phyloP scores from a whole-genome alignment of 805 yeast genomes.

The Metschnikowia vanudenii region DNA sequence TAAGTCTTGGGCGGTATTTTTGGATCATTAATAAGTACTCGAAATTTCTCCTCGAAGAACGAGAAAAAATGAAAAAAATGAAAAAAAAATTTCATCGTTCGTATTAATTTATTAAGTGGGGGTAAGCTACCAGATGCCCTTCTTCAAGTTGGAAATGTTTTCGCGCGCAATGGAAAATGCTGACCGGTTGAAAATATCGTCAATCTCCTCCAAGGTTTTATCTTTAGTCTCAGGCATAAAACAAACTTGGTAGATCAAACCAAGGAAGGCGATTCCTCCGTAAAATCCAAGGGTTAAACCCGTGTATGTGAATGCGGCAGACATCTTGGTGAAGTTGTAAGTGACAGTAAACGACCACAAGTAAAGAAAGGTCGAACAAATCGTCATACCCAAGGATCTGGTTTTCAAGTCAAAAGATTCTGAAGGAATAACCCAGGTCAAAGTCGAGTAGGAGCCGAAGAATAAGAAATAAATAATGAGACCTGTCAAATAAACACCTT shows the following conservation, averaged over 20 bases:
- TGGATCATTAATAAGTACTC: too few species aligned
- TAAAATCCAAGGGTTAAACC: slow-evolving; percentile 66
- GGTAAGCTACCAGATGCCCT: slow-evolving; percentile 16
- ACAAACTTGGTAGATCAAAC: slow-evolving; percentile 50
- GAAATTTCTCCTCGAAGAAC: too few species aligned
- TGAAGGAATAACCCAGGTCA: slow-evolving; percentile 69
- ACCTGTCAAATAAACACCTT: slow-evolving; percentile 62
- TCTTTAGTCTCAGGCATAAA: slow-evolving; percentile 74
- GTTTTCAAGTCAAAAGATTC: slow-evolving; percentile 60
- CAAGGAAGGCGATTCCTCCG: slow-evolving; percentile 63
- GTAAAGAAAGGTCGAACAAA: slow-evolving; percentile 53
- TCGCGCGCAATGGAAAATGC: slow-evolving; percentile 38
- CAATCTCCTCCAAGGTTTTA: slow-evolving; percentile 70
- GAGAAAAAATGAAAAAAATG: too few species aligned
- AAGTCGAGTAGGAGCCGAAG: slow-evolving; percentile 64
- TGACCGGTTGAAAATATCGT: slow-evolving; percentile 54
- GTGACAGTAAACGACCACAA: slow-evolving; percentile 65
- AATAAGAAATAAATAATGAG: slow-evolving; percentile 61
- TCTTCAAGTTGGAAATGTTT: slow-evolving; percentile 34
- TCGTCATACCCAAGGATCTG: slow-evolving; percentile 65
- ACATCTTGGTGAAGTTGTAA: slow-evolving; percentile 60
- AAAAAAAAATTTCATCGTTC: too few species aligned
- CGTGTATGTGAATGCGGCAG: slow-evolving; percentile 54
- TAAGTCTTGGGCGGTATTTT: too few species aligned
- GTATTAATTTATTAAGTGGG: background rate